Evolutionary conservation across 371 early-diverging fungal genomes (phyloP), one percentile per base, ranked within the genome.

Genomic region (Basidiobolus heterosporus): DNA sequence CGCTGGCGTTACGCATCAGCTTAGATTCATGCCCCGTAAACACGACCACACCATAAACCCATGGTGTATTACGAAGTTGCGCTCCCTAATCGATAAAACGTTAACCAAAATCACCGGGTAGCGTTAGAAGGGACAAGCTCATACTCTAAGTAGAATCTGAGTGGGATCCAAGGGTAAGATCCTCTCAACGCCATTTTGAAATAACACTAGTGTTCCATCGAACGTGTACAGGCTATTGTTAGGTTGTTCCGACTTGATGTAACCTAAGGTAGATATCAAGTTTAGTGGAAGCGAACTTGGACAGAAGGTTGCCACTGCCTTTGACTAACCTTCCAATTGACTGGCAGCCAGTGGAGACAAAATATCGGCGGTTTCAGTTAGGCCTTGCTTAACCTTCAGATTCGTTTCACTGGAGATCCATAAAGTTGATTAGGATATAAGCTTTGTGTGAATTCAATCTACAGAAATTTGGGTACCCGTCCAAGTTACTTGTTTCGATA

Each of bases 401-500:
- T 94, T 93, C 36, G 86, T 87, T 65, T 97, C 97, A 48, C 82
- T 79, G 54, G 4, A 15, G 13, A 36, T 35, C 17, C 40, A 37
- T 14, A 23, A 36, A 43, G 3, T 6, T 11, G 36, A 44, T 14
- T 22, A 11, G n/a, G n/a, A 35, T 35, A 39, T 15, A 17, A n/a
- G n/a, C n/a, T n/a, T n/a, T n/a, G 23, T 35, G 17, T 39, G 15
- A 21, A 2, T 18, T 36, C 22, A 20, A 44, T 11, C 1, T 9
- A 43, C 18, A 37, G 17, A 16, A 45, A 35, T 14, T 38, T 5
- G n/a, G 41, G 19, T 66, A 78, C 74, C 97, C 97, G 59, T 97
- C 93, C 51, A 97, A 62, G 62, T 91, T 93, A 52, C 85, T 85
- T 20, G 97, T 94, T 57, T 97, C 94, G 38, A 94, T 81, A 58